Base-by-base conservation (phyloP, 2,329 filamentous ascomycete species). In the Chaetothyriales sp. region DNA sequence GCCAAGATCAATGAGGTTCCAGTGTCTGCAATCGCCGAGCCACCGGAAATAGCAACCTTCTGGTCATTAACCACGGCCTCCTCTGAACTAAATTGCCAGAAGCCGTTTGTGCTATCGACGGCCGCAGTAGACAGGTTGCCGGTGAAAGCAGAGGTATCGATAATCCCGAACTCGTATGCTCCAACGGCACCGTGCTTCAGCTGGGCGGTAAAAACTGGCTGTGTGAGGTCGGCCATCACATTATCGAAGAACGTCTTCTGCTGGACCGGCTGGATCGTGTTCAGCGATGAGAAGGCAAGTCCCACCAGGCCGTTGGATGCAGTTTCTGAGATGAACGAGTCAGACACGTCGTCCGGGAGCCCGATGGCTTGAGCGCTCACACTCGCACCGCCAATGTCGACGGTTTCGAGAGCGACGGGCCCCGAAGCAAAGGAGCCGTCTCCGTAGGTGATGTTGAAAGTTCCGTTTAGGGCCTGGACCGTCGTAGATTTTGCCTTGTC, bases 161-260 rank as follows among this genome's bases (percentile, higher is more conserved):
- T 81, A 59, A 67, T 74, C 54, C 86, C 86, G 61, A 89, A 89
- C 63, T 87, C 81, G 68, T 87, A 89, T 28, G 77, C 74, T 46
- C 85, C 85, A 2, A 73, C 69, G 15, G 72, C 71, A 53, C 75
- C 72, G 57, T 77, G 74, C 62, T 78, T 77, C 45, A 90, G 72
- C 54, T 83, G 76, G 20, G 82, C 83, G 0, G 84, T 86, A 68
- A 89, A 85, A 43, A 89, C 69, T 0, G 83, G 83, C 65, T 77
- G 68, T 22, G 77, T 74, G 20, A 88, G 76, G 18, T 70, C 66
- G n/a, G 66, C 57, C 65, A 77, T 76, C 58, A 84, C 70, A 64
- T 85, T 87, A 62, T 85, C 82, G 64, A 87, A 86, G 66, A 86
- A 88, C 9, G 83, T 87, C 67, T 81, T 82, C 58, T 85, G 81